Base-by-base conservation (phyloP, 352 stramenopile genomes). In the Pythium dissimile region DNA sequence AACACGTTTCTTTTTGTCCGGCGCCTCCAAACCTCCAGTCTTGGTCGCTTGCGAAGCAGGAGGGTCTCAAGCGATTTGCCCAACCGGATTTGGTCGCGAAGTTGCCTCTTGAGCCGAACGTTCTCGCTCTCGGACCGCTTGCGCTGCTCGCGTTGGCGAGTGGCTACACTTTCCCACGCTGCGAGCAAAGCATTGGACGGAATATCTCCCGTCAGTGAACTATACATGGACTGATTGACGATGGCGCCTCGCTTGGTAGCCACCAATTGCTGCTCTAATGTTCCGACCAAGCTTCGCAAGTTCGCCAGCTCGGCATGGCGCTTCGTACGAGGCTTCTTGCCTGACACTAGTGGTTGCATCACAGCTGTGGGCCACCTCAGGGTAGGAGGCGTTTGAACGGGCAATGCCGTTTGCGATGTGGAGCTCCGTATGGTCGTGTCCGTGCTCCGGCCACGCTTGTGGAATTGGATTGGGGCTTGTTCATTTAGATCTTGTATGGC, bases 81-180 rank as follows among this genome's bases (percentile, higher is more conserved):
- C 4, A 63, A 24, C 41, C 47, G 46, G 34, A 63, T 63, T 18
- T 63, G 42, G 12, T 63, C 55, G 26, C 56, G 26, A 1, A 63
- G 45, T 3, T 56, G 2, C 5, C 28, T 5, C 15, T 46, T 44
- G 12, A 63, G 46, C 38, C 41, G 47, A 20, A 53, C 35, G 21
- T 63, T 63, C 30, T 63, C 46, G 5, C 48, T 23, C 35, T 63
- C 55, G 15, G 55, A 26, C 6, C 41, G 23, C 18, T 63, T 34
- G 38, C 55, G 55, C 26, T 56, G 55, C 46, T 63, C 45, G 20
- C 44, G 43, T 37, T 63, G 55, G 2, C 55, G 31, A 35, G 46
- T 16, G 9, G 55, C 55, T 15, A 63, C 37, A 31, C 37, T 18
- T n/a, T 56, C 34, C 55, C 55, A 63, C 8, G 44, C 44, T 1